A percentile compares a stretch with the other conserved stretches of the same genome.
phyloP scores from a whole-genome alignment of 805 yeast genomes.

The Saccharomyces kudriavzevii region DNA sequence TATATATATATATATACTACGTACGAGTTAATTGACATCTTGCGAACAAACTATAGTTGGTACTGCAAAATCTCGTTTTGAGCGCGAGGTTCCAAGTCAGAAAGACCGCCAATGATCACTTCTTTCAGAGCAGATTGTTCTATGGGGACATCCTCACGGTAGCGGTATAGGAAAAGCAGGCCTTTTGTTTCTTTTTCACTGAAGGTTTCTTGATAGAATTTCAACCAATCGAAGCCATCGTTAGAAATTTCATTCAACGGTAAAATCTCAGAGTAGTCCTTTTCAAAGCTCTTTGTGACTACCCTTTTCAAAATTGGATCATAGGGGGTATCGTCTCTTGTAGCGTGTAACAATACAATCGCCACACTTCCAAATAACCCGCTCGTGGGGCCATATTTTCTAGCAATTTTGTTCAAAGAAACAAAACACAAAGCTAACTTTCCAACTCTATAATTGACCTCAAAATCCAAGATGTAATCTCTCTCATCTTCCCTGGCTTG shows the following conservation, averaged over 20 bases:
- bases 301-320: constrained; percentile 28
- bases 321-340: constrained; percentile 13
- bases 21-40: not conserved
- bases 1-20: not conserved
- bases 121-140: constrained; percentile 10
- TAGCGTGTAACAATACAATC: constrained; percentile 17
- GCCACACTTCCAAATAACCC: constrained; percentile 24
- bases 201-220: constrained; percentile 13
- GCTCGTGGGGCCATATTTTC: constrained; percentile 11
- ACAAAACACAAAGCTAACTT: constrained; percentile 28
- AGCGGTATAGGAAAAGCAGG: constrained; percentile 15
- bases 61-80: constrained; percentile 23
- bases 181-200: constrained; percentile 8
- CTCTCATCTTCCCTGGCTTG: constrained; percentile 38
- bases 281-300: constrained; percentile 24
- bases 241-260: constrained; percentile 17
- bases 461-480: constrained; percentile 24
- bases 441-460: constrained; percentile 21
- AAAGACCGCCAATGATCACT: constrained; percentile 13
- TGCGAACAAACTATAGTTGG: constrained; percentile 10
- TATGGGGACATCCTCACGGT: not conserved
- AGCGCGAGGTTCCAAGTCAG: constrained; percentile 19
- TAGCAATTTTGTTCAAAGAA: constrained; percentile 20
- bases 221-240: constrained; percentile 19
- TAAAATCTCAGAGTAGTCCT: constrained; percentile 12